A percentile compares a stretch with the other conserved stretches of the same genome.
These are phyloP conservation scores for Zymoseptoria crescenta DNA, from an alignment of 2,329 filamentous ascomycete genomes.

Conservation along the genomic window DNA sequence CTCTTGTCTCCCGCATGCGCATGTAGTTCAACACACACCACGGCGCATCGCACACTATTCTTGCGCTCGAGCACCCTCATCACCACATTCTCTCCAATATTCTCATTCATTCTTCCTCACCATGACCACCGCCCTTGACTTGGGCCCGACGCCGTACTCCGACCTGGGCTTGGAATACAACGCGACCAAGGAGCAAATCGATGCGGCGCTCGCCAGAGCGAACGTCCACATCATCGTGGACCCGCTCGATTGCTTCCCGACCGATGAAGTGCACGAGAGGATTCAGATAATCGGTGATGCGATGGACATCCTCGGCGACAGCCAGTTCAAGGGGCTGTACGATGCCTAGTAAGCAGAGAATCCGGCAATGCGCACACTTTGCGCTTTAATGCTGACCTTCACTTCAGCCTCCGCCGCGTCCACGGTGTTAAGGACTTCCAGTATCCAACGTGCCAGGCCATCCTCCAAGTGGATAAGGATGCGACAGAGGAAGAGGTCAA, in stretches of 20 bases:
- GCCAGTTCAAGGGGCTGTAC: not conserved
- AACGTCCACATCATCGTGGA: not conserved
- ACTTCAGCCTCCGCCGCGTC: not conserved
- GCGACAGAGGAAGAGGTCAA: not conserved
- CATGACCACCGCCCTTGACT: not conserved
- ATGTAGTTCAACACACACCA: not conserved
- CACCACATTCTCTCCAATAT: not conserved
- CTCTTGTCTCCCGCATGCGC: not conserved
- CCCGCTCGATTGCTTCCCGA: not conserved
- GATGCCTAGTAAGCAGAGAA: not conserved
- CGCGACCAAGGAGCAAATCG: not conserved
- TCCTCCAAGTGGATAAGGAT: not conserved
- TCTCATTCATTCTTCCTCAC: not conserved
- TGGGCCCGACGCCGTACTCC: not conserved
- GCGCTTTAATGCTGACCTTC: not conserved
- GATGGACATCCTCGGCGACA: not conserved
- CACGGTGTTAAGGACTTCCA: not conserved
- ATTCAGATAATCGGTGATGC: not conserved
- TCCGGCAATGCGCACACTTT: not conserved
- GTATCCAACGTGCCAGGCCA: not conserved
- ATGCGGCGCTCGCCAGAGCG: not conserved
- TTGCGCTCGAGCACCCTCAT: not conserved
- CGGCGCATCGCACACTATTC: not conserved
- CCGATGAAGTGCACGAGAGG: not conserved
- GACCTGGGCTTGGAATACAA: not conserved